Conservation (phyloP, 2,329 filamentous ascomycete species). For the Aspergillus quadrilineatus region DNA sequence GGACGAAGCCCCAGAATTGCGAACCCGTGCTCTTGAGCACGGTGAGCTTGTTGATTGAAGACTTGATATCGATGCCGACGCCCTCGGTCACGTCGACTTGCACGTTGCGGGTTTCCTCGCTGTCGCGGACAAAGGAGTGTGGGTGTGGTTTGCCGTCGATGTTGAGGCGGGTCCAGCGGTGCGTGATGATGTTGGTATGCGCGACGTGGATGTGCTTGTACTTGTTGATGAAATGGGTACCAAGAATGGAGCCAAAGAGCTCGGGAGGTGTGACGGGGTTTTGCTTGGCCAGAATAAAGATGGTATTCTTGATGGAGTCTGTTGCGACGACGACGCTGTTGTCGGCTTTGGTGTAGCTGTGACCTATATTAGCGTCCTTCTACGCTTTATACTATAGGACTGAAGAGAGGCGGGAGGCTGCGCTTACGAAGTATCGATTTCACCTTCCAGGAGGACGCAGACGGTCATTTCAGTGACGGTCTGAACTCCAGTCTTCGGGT, state of each 20-base stretch:
- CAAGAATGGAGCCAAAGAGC: constrained; percentile 81
- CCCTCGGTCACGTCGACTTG: constrained; percentile 67
- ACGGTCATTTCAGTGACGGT: constrained; percentile 94
- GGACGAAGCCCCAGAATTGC: constrained; percentile 90
- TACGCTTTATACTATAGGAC: background rate
- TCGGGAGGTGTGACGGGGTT: constrained; percentile 90
- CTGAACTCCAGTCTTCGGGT: constrained; percentile 74
- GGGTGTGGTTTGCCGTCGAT: constrained; percentile 88
- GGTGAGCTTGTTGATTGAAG: constrained; percentile 75
- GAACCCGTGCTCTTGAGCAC: constrained; percentile 97
- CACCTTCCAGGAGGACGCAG: constrained; percentile 86
- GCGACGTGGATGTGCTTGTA: constrained; percentile 87
- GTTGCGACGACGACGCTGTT: constrained; percentile 95
- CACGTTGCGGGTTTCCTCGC: constrained; percentile 81
- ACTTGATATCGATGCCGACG: constrained; percentile 71
- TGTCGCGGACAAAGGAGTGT: constrained; percentile 90
- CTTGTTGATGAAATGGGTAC: constrained; percentile 80
- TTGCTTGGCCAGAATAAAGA: constrained; percentile 93
- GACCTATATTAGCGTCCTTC: constrained; percentile 2
- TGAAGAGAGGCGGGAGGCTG: background rate
- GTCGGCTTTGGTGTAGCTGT: constrained; percentile 86
- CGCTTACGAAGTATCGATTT: constrained; percentile 76
- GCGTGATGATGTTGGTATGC: constrained; percentile 76
- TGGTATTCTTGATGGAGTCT: constrained; percentile 97
- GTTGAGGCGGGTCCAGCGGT: constrained; percentile 87